Conservation (phyloP, 345 rosid genomes). For the Camelina hispida region DNA sequence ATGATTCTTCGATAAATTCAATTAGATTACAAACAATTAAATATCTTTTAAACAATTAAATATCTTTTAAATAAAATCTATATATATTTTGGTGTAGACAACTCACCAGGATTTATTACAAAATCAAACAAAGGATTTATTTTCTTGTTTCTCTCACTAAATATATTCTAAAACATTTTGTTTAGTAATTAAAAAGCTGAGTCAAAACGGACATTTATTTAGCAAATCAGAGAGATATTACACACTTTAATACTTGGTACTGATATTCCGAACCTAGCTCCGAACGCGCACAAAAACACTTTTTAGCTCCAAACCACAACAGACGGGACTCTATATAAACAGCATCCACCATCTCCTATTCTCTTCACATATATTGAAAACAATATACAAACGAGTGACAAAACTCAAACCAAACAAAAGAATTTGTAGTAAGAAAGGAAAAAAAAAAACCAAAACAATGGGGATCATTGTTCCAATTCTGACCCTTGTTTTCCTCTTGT, state of each 20-base stretch:
- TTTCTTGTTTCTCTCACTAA: neutral
- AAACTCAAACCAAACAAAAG: neutral
- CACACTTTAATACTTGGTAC: neutral
- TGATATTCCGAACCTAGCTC: neutral
- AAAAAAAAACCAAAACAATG: neutral
- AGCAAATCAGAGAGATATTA: conserved; percentile 31
- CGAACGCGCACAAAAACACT: conserved; percentile 7
- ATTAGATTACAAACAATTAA: neutral
- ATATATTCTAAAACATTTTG: neutral
- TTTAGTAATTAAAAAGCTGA: conserved; percentile 1
- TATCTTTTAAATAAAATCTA: neutral
- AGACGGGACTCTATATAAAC: conserved; percentile 27
- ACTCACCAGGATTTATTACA: neutral
- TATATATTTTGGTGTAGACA: neutral
- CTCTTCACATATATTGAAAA: conserved; percentile 14
- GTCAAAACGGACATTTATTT: conserved; percentile 22
- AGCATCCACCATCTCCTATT: conserved; percentile 8
- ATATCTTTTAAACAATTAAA: neutral
- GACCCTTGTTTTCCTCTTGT: conserved; percentile 36
- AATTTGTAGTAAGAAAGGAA: neutral
- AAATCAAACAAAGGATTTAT: conserved; percentile 6
- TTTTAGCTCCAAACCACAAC: conserved; percentile 28
- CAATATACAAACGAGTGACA: conserved; percentile 14
- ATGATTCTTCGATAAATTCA: neutral
- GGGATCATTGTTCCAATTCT: conserved; percentile 35